These are phyloP conservation scores for Yarrowia divulgata DNA, from an alignment of 805 yeast genomes.

Conservation along the genomic window DNA sequence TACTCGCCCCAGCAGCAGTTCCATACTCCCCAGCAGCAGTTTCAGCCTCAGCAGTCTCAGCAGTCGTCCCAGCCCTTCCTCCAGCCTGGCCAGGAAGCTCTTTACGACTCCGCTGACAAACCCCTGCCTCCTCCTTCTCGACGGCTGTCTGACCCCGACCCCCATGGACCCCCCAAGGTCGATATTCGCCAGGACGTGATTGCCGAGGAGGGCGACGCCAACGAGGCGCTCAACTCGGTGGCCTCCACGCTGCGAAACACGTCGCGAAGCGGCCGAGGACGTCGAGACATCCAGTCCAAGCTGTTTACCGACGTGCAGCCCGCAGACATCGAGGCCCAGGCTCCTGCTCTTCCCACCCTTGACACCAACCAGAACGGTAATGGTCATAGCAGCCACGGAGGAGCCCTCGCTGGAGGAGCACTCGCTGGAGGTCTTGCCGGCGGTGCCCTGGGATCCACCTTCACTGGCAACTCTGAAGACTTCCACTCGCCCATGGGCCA, in stretches of 20 bases:
- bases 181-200: slow-evolving; percentile 45
- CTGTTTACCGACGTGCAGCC: slow-evolving; percentile 47
- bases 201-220: slow-evolving; percentile 46
- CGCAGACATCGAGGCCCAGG: slow-evolving; percentile 41
- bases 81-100: slow-evolving; percentile 19
- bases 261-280: slow-evolving; percentile 46
- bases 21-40: slow-evolving; percentile 17
- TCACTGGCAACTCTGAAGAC: slow-evolving; percentile 32
- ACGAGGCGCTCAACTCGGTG: slow-evolving; percentile 48
- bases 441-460: slow-evolving; percentile 18
- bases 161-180: slow-evolving; percentile 43
- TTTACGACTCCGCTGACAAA: slow-evolving; percentile 10
- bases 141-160: slow-evolving; percentile 29
- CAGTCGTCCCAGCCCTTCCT: slow-evolving; percentile 15
- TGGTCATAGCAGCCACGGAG: slow-evolving; percentile 4
- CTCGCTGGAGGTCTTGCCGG: slow-evolving; percentile 18
- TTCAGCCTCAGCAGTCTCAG: slow-evolving; percentile 1
- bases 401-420: slow-evolving; percentile 11
- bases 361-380: slow-evolving; percentile 28
- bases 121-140: slow-evolving; percentile 37
- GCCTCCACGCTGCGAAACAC: slow-evolving; percentile 48
- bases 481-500: slow-evolving; percentile 30
- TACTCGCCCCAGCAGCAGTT: slow-evolving; percentile 17
- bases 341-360: slow-evolving; percentile 4
- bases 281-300: slow-evolving; percentile 49